These are phyloP conservation scores for Hysterangium stoloniferum DNA, from an alignment of 768 basidiomycete species.

Conservation along the genomic window DNA sequence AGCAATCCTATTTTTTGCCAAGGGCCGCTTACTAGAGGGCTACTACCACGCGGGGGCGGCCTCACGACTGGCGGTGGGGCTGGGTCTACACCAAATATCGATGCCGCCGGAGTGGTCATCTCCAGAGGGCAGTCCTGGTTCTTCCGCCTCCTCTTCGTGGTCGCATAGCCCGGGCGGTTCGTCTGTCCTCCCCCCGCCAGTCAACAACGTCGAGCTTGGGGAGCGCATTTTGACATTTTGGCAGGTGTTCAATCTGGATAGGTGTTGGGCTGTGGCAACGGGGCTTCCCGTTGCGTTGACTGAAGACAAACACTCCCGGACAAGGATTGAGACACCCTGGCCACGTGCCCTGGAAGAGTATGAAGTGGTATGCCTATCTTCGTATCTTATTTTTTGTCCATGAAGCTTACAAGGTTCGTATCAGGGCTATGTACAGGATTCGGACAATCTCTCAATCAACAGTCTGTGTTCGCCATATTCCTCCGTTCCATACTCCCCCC, in stretches of 20 bases:
- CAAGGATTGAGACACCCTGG: slow-evolving; percentile 68
- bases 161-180: slow-evolving; percentile 26
- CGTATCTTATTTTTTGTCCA: slow-evolving; percentile 17
- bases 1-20: slow-evolving; percentile 55
- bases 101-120: slow-evolving; percentile 20
- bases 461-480: slow-evolving; percentile 50
- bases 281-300: slow-evolving; percentile 60
- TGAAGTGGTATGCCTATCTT: slow-evolving; percentile 57
- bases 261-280: slow-evolving; percentile 72
- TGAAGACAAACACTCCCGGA: slow-evolving; percentile 49
- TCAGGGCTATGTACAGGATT: slow-evolving; percentile 52
- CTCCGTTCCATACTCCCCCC: slow-evolving; percentile 38
- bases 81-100: slow-evolving; percentile 58
- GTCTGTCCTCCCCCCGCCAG: slow-evolving; percentile 42
- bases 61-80: slow-evolving; percentile 64
- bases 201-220: slow-evolving; percentile 53
- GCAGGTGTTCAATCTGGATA: slow-evolving; percentile 76
- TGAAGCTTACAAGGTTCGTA: not conserved
- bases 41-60: slow-evolving; percentile 66
- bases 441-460: slow-evolving; percentile 45
- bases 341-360: slow-evolving; percentile 62
- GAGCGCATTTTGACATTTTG: slow-evolving; percentile 73
- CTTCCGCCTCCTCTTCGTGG: slow-evolving; percentile 24
- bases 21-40: slow-evolving; percentile 54
- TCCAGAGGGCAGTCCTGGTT: not conserved